Evolutionary conservation across 2,329 filamentous ascomycete species (phyloP).

Genomic region (Trichoderma guizhouense): DNA sequence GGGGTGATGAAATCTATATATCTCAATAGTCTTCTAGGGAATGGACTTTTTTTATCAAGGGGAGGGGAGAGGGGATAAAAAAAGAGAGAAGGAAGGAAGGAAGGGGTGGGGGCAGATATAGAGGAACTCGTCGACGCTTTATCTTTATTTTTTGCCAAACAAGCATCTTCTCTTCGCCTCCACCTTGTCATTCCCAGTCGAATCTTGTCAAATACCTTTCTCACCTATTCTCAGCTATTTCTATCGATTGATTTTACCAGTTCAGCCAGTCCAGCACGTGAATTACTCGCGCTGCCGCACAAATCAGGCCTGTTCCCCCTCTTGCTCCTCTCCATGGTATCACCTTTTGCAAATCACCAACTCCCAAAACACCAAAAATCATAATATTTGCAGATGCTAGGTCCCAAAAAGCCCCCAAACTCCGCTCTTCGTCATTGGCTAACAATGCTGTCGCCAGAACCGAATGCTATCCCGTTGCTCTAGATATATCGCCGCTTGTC

Average conservation of each 20-base stretch:
- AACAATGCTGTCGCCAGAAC: neutral
- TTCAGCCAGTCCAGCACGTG: neutral
- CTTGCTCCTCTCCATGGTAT: neutral
- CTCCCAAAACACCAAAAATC: neutral
- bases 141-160: neutral
- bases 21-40: no score
- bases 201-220: neutral
- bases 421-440: neutral
- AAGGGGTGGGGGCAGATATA: neutral
- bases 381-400: neutral
- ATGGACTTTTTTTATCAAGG: no score
- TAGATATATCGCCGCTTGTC: neutral
- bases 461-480: neutral
- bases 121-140: neutral
- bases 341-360: neutral
- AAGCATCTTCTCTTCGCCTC: slow-evolving; percentile 6
- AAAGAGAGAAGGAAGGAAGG: neutral
- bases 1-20: no score
- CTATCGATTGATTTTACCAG: neutral
- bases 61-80: no score
- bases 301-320: neutral
- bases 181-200: slow-evolving; percentile 8
- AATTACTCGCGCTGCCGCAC: neutral
- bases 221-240: neutral
- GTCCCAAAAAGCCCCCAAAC: neutral